Conservation (phyloP, 805 yeast genomes). For the Saccharomycopsis amapae region DNA sequence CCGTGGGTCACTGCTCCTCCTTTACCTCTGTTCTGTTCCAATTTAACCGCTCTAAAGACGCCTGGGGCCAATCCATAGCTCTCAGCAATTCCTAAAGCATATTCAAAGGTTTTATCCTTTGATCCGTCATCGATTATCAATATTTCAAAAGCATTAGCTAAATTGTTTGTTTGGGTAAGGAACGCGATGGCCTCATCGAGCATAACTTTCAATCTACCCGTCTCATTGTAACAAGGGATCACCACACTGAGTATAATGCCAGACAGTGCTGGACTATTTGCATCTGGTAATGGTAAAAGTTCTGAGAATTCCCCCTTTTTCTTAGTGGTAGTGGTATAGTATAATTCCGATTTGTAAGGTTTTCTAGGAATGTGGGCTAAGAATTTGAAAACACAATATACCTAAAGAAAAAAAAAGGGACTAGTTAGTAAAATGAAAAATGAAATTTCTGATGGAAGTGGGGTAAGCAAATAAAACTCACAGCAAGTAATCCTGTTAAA, state of each 20-base stretch:
- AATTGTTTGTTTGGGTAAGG: constrained; percentile 33
- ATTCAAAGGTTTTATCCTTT: constrained; percentile 66
- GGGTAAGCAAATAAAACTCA: no score
- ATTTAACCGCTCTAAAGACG: constrained; percentile 59
- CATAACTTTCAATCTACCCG: constrained; percentile 62
- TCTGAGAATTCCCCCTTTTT: constrained; percentile 8
- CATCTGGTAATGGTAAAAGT: constrained; percentile 10
- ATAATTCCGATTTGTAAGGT: constrained; percentile 14
- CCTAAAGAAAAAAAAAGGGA: no score
- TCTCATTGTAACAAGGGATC: constrained; percentile 92
- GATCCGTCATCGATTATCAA: constrained; percentile 91
- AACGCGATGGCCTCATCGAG: constrained; percentile 58
- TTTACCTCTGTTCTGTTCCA: constrained; percentile 80
- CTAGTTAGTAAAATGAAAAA: no score
- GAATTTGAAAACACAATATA: constrained; percentile 4
- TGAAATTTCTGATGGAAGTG: no score
- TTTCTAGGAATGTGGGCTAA: constrained; percentile 20
- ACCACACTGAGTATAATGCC: constrained; percentile 37
- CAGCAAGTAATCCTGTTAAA: no score
- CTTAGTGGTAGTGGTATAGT: constrained; percentile 12
- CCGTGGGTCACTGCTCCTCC: constrained; percentile 98
- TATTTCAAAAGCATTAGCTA: constrained; percentile 55
- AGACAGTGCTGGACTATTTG: constrained; percentile 2
- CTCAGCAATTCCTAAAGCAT: constrained; percentile 54
- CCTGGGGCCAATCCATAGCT: constrained; percentile 44